Base-by-base conservation (phyloP, 768 basidiomycete species). In the Kwoniella sp. region DNA sequence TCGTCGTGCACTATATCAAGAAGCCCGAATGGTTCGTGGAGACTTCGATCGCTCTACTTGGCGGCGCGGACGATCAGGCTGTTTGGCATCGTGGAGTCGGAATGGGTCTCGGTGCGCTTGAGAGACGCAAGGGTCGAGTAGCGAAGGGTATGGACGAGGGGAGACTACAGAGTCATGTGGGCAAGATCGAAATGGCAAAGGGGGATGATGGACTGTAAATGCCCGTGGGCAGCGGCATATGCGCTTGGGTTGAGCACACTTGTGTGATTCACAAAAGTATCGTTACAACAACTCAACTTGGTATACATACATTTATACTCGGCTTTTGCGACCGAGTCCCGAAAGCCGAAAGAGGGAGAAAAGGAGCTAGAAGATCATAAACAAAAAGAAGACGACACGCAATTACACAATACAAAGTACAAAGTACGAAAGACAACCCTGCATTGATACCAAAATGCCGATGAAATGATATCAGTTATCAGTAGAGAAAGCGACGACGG, bases 1-100 rank as follows among this genome's bases (percentile, higher is more conserved):
- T 94, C 50, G 90, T 92, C 22, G 92, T 99, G 55, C 95, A 99
- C 81, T 97, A 91, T 78, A 89, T 99, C 84, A 99, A 97, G 87
- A 89, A 91, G 79, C 87, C 91, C 68, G 89, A 90, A 82, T 99
- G 95, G 95, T 97, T 90, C 81, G 80, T 93, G 69, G 95, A 99
- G 82, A 91, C 94, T 5, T 91, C 92, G 12, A 81, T 92, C 12
- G 92, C 92, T 19, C 82, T 99, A 25, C 83, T 97, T 27, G 91
- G 90, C 1, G 58, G 49, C 19, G 46, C 57, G 30, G 60, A 69
- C 44, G 65, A 69, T 46, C 63, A 62, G 48, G 49, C 25, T 29
- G 64, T 65, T 9, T 66, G 68, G 68, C 68, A 69, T 50, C 30
- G 52, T 15, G 68, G 68, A 27, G 61, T 64, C 1, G 57, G 58